Base-by-base conservation (phyloP, 306 rosid species). In the Potentilla sterilis region DNA sequence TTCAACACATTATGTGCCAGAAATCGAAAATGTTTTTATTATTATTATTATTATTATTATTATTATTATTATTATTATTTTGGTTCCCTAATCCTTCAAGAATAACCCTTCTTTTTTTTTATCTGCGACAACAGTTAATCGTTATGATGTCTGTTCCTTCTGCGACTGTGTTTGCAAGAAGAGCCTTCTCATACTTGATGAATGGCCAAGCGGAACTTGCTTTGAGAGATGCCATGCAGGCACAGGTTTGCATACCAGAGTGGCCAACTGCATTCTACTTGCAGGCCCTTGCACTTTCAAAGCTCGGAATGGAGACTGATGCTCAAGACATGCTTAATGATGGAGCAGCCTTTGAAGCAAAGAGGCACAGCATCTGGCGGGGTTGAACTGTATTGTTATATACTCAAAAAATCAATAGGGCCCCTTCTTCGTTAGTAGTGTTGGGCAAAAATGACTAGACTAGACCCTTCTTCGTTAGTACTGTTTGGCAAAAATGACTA, bases 221-320 rank as follows among this genome's bases (percentile, higher is more conserved):
- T 5, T 77, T 94, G 72, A 83, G 96, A 69, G 98, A 94, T 5
- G 98, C 96, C 3, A 92, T 94, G 98, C 96, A 92, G 79, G 96
- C 98, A 13, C 98, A 94, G 78, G 97, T 92, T 42, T 94, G 97
- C 89, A 85, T 94, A 79, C 87, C 95, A 0, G 98, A 94, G 86
- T 94, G 98, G 98, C 97, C 98, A 49, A 92, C 98, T 18, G 91
- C 97, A 40, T 94, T 94, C 88, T 94, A 90, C 83, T 77, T 90
- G 81, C 98, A 94, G 73, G 98, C 97, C 40, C 96, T 92, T 61
- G 95, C 98, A 4, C 93, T 94, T 73, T 90, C 97, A 0, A 94
- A 88, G 91, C 92, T 94, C 21, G 97, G 98, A 83, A 94, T 94
- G 98, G 97, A 92, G 79, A 88, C 97, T 7, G 98, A 94, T 76